Evolutionary conservation across 192 early-diverging fungal genomes (phyloP), one percentile per base, ranked within the genome.

Genomic region (Podila epigama): DNA sequence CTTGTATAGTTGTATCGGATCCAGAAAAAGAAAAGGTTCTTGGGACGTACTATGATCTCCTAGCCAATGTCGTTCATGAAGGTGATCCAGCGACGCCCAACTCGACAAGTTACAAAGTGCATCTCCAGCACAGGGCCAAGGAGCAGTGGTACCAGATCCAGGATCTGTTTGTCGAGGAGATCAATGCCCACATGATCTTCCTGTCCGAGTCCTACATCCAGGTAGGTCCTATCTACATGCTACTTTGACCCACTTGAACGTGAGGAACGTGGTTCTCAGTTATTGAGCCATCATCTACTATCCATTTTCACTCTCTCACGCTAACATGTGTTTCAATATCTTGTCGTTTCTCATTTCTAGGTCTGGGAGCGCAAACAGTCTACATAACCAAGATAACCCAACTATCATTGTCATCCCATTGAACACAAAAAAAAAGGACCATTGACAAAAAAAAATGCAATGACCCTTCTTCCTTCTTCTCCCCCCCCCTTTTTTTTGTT

Each of bases 81-180:
- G 96, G 97, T 32, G 84, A 88, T 37, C 88, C 90, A 15, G 85
- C 88, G 0, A 61, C 84, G 2, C 82, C 82, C 0, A 87, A 92
- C 40, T 88, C 94, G 20, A 83, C 79, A 4, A 85, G 78, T n/a
- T 98, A 97, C 70, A 89, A 95, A 42, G 88, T 93, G 0, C 92
- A 96, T 77, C 81, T 97, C 51, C 85, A 88, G n/a, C 84, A 91
- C 64, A 83, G 83, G 18, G 89, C 90, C 4, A 87, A 86, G 58
- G 93, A 94, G 62, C 92, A 96, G 70, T 99, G 97, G 97, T 95
- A 93, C 75, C 92, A 89, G 79, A 92, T 97, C 31, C 97, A 96
- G 63, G 97, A 99, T 78, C 82, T 99, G 54, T 86, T 92, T 57
- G 95, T 97, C 5, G 94, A 97, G 56, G 93, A 93, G 52, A 92